Evolutionary conservation across 1,284 basidiomycete genomes (phyloP).

Genomic region (Ceratorhiza oryzae-sativae): DNA sequence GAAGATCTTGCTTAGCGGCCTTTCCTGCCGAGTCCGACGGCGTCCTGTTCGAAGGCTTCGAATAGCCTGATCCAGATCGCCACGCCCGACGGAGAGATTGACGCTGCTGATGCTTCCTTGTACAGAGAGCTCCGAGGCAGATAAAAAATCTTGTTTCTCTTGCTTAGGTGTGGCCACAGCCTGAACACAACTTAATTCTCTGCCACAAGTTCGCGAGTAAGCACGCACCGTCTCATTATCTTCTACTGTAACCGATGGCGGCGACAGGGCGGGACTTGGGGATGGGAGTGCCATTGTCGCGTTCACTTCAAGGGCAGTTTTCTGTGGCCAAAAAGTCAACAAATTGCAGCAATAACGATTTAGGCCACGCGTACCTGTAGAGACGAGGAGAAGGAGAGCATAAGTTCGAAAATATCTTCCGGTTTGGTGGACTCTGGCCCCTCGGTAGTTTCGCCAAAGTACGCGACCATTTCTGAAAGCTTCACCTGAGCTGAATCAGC

Average conservation of each 20-base stretch:
- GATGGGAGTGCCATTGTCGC: conserved; percentile 54
- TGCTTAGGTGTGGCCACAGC: conserved; percentile 28
- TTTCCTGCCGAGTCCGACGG: conserved; percentile 60
- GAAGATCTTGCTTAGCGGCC: conserved; percentile 77
- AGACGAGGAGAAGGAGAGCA: conserved; percentile 75
- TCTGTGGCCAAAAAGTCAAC: conserved; percentile 55
- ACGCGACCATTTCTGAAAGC: conserved; percentile 64
- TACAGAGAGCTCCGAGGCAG: conserved; percentile 51
- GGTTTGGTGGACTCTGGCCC: conserved; percentile 69
- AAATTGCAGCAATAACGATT: background rate
- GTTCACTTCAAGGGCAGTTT: conserved; percentile 76
- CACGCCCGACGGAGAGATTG: conserved; percentile 66
- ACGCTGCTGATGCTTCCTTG: conserved; percentile 36
- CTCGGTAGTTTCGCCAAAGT: conserved; percentile 70
- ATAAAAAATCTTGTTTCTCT: conserved; percentile 38
- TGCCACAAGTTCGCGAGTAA: background rate
- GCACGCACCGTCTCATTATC: conserved; percentile 14
- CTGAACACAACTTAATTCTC: background rate
- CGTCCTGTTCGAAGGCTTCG: conserved; percentile 75
- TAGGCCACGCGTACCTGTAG: conserved; percentile 61
- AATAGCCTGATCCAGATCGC: conserved; percentile 82
- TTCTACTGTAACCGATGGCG: background rate
- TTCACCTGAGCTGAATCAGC: conserved; percentile 64
- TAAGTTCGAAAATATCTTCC: conserved; percentile 79
- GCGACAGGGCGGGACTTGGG: conserved; percentile 4